Evolutionary conservation across 2,329 filamentous ascomycete genomes (phyloP).

Genomic region (Colletotrichum abscissum): DNA sequence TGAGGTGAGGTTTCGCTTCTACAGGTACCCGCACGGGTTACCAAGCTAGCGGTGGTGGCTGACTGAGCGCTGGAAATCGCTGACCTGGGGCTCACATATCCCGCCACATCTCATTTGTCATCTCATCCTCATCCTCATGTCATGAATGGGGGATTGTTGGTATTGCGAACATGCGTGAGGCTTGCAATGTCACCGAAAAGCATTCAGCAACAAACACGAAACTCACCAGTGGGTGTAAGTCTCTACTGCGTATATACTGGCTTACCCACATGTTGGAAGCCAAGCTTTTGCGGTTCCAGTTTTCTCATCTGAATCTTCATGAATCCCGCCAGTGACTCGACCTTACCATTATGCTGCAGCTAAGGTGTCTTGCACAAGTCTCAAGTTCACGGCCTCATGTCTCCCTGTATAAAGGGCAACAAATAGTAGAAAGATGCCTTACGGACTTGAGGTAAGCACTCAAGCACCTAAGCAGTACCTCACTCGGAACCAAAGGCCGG

Average conservation of each 20-base stretch:
- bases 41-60: constrained; percentile 4
- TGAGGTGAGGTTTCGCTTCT: not conserved
- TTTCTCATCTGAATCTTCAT: not conserved
- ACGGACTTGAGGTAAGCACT: too few species aligned
- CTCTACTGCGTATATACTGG: too few species aligned
- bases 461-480: not conserved
- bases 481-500: constrained; percentile 1
- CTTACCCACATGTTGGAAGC: not conserved
- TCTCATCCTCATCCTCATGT: not conserved
- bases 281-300: not conserved
- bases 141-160: not conserved
- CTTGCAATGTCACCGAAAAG: too few species aligned
- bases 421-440: too few species aligned
- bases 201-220: too few species aligned
- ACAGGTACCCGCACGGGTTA: not conserved
- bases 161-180: too few species aligned
- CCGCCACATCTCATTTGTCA: not conserved
- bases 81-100: not conserved
- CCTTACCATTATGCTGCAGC: not conserved
- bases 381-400: too few species aligned
- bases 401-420: too few species aligned
- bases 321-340: not conserved
- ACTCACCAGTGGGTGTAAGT: too few species aligned
- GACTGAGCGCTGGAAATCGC: constrained; percentile 16
- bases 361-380: too few species aligned